These are phyloP conservation scores for Peronospora tabacina DNA, from an alignment of 352 stramenopile genomes.

Conservation along the genomic window DNA sequence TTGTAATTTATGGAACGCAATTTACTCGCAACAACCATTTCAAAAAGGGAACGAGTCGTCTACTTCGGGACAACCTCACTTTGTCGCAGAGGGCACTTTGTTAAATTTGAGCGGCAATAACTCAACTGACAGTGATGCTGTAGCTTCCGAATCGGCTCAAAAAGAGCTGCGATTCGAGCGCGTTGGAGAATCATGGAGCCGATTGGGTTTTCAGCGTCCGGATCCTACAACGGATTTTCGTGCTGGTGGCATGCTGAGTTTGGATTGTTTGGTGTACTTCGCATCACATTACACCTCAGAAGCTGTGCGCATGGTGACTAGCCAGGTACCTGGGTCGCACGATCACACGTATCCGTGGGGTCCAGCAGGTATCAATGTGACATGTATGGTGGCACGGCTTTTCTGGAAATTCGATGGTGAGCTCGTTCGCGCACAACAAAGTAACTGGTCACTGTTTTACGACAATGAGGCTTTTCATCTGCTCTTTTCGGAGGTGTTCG, in stretches of 20 bases:
- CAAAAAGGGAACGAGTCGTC: conserved; percentile 15
- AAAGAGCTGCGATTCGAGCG: conserved; percentile 50
- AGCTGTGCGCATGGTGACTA: conserved; percentile 65
- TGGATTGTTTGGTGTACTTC: conserved; percentile 80
- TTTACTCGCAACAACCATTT: conserved; percentile 52
- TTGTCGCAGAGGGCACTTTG: conserved; percentile 25
- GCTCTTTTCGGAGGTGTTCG: conserved; percentile 76
- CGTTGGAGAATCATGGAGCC: conserved; percentile 68
- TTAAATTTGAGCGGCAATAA: conserved; percentile 19
- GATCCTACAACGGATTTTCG: conserved; percentile 84
- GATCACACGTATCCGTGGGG: conserved; percentile 81
- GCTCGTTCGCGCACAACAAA: conserved; percentile 46
- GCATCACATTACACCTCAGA: conserved; percentile 58
- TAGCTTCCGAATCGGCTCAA: conserved; percentile 4
- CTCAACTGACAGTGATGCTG: conserved; percentile 1
- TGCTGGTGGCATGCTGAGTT: conserved; percentile 66
- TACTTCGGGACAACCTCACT: conserved; percentile 11
- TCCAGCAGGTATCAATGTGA: conserved; percentile 80
- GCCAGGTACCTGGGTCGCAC: conserved; percentile 69
- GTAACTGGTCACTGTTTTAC: conserved; percentile 70
- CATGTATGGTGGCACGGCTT: conserved; percentile 66
- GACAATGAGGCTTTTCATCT: conserved; percentile 63
- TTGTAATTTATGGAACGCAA: conserved; percentile 51
- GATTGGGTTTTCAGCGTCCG: conserved; percentile 73
- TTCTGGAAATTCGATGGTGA: conserved; percentile 81